Percentiles rank a stretch among this genome's conserved stretches.
Evolutionary conservation across 441 rosid genomes (phyloP).

Genomic region (Viola pubescens): DNA sequence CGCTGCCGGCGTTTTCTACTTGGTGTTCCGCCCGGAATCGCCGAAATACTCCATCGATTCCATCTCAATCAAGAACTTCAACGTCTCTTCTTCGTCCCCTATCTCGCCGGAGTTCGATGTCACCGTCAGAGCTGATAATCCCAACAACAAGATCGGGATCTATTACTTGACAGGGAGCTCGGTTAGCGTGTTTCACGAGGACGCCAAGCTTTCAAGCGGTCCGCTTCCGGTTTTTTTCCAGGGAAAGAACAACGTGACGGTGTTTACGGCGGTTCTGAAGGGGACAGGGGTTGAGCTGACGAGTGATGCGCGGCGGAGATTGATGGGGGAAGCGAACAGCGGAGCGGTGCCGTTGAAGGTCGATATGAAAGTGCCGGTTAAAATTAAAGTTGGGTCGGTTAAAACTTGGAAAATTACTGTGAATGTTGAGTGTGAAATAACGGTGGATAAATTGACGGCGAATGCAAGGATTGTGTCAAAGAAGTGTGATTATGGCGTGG

Average conservation of each 20-base stretch:
- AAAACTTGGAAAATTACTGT: constrained; percentile 68
- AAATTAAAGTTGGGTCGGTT: constrained; percentile 60
- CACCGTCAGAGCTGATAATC: constrained; percentile 47
- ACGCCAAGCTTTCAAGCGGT: constrained; percentile 38
- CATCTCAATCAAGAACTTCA: constrained; percentile 47
- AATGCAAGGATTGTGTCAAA: constrained; percentile 38
- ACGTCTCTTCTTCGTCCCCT: constrained; percentile 40
- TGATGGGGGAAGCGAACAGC: constrained; percentile 21
- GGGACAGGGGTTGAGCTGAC: constrained; percentile 44
- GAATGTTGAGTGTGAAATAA: constrained; percentile 54
- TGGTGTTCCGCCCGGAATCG: constrained; percentile 55
- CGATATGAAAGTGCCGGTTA: constrained; percentile 50
- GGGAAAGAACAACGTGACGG: constrained; percentile 53
- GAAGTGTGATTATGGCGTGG: constrained; percentile 49
- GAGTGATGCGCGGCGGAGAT: constrained; percentile 14
- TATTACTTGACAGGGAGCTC: constrained; percentile 45
- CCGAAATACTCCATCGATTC: constrained; percentile 47
- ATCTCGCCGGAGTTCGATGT: constrained; percentile 54
- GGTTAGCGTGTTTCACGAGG: constrained; percentile 32
- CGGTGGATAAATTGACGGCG: constrained; percentile 58
- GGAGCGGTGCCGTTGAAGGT: constrained; percentile 49
- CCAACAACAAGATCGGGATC: constrained; percentile 60
- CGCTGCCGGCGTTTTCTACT: constrained; percentile 48
- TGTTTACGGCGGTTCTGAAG: constrained; percentile 32
- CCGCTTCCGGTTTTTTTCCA: constrained; percentile 45